Conservation (phyloP, 192 early-diverging fungal genomes). For the Powellomyces hirtus region DNA sequence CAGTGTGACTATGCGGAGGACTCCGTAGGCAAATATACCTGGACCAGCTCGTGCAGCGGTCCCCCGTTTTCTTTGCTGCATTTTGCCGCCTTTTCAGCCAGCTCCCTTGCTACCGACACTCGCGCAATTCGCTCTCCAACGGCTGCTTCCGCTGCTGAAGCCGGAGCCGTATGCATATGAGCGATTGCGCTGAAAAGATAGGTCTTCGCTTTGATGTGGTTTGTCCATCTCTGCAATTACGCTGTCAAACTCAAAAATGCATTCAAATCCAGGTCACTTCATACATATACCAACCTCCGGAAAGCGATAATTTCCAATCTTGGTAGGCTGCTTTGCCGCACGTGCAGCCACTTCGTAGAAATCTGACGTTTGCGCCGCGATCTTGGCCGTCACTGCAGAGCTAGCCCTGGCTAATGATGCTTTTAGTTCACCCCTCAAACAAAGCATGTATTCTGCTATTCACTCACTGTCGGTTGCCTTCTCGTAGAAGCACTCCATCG, state of each 20-base stretch:
- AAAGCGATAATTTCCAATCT: conserved; percentile 27
- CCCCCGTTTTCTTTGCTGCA: conserved; percentile 35
- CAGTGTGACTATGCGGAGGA: not conserved
- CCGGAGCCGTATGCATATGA: conserved; percentile 50
- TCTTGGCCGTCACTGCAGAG: conserved; percentile 40
- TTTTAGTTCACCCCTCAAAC: too few species aligned
- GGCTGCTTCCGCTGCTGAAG: conserved; percentile 25
- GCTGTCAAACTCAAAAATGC: not conserved
- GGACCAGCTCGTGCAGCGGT: conserved; percentile 24
- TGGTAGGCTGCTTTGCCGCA: conserved; percentile 14
- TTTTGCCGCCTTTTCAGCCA: conserved; percentile 28
- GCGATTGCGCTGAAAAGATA: conserved; percentile 50
- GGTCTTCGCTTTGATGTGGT: conserved; percentile 42
- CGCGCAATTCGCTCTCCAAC: conserved; percentile 49
- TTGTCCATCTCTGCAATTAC: conserved; percentile 14
- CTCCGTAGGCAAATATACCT: conserved; percentile 27
- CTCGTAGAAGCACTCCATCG: conserved; percentile 94
- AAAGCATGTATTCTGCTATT: not conserved
- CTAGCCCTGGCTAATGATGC: conserved; percentile 46
- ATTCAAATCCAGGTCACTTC: not conserved
- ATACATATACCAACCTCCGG: conserved; percentile 14
- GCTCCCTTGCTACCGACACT: conserved; percentile 35
- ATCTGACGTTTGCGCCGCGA: conserved; percentile 49
- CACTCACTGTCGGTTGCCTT: conserved; percentile 60
- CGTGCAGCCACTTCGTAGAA: conserved; percentile 50